Evolutionary conservation across 352 stramenopile genomes (phyloP).

Genomic region (Phytopythium helicoides): DNA sequence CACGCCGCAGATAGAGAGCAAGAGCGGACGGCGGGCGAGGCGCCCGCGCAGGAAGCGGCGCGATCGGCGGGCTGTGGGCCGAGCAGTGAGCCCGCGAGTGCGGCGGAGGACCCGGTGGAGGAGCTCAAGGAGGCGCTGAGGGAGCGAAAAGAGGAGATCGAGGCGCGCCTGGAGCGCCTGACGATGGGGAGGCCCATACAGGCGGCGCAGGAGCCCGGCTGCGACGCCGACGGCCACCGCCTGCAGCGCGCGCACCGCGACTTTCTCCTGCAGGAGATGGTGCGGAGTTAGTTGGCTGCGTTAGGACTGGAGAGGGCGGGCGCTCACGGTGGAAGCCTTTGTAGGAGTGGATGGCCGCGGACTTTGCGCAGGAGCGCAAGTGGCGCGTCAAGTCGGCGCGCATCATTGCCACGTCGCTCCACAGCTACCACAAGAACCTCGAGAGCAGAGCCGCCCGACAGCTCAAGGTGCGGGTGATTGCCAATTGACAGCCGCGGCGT

Average conservation of each 20-base stretch:
- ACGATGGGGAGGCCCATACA: slow-evolving; percentile 47
- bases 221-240: slow-evolving; percentile 35
- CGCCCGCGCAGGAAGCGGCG: slow-evolving; percentile 11
- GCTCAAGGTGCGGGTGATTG: slow-evolving; percentile 28
- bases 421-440: slow-evolving; percentile 52
- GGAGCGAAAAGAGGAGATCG: slow-evolving; percentile 37
- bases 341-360: slow-evolving; percentile 90
- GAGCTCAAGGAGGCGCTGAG: slow-evolving; percentile 30
- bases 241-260: slow-evolving; percentile 55
- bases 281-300: slow-evolving; percentile 21
- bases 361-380: slow-evolving; percentile 91
- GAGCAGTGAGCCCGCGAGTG: slow-evolving; percentile 14
- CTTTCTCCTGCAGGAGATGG: slow-evolving; percentile 83
- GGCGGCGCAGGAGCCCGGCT: slow-evolving; percentile 26
- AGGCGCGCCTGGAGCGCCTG: slow-evolving; percentile 33
- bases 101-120: slow-evolving; percentile 14
- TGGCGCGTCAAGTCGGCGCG: slow-evolving; percentile 79
- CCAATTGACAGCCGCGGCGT: background rate
- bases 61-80: slow-evolving; percentile 12
- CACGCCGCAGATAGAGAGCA: slow-evolving; percentile 15
- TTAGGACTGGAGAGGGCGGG: too few species aligned
- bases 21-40: slow-evolving; percentile 14
- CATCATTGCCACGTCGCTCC: slow-evolving; percentile 60
- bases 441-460: slow-evolving; percentile 23
- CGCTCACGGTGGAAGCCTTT: background rate